Evolutionary conservation across 202 grass and related monocot species (phyloP), one percentile per base, ranked within the genome.

Genomic region (Carex sylvatica): DNA sequence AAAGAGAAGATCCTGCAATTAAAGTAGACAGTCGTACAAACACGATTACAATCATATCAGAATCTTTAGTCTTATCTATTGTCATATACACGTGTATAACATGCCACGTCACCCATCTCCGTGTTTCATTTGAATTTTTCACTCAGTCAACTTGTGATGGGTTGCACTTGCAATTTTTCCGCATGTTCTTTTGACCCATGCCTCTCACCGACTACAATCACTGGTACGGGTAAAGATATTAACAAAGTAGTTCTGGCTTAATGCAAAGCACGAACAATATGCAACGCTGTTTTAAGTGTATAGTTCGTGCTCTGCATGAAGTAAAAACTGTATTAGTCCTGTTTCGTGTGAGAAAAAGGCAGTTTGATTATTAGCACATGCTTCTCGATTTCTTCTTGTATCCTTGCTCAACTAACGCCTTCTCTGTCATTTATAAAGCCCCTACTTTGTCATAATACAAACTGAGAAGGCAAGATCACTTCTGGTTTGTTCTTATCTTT

Each of bases 311-410:
- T 9, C 42, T 46, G 42, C 42, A 46, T 46, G 42, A 46, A 46
- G 42, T 0, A 46, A 46, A 46, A 10, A 10, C 42, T 75, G 49
- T 75, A n/a, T 75, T 75, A 18, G 20, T 74, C 47, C 36, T 56
- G 26, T 31, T 26, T 5, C 10, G 51, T 58, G 72, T 54, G 51
- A 11, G 26, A 31, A 75, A 76, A 24, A 76, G 26, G n/a, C n/a
- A 74, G 42, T 82, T 9, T 55, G 49, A 46, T 82, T 54, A 33
- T 82, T 82, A n/a, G 58, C 80, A 82, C 80, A 82, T 82, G 80
- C 63, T 69, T 82, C 24, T n/a, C 36, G 9, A 49, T 69, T 80
- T 82, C 10, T 12, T 68, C 42, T 13, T 53, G n/a, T 8, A 81
- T 67, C 14, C 22, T 47, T 31, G 3, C 58, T 36, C 59, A 80